Conservation (phyloP, 2,329 filamentous ascomycete genomes). For the Botrytis hyacinthi region DNA sequence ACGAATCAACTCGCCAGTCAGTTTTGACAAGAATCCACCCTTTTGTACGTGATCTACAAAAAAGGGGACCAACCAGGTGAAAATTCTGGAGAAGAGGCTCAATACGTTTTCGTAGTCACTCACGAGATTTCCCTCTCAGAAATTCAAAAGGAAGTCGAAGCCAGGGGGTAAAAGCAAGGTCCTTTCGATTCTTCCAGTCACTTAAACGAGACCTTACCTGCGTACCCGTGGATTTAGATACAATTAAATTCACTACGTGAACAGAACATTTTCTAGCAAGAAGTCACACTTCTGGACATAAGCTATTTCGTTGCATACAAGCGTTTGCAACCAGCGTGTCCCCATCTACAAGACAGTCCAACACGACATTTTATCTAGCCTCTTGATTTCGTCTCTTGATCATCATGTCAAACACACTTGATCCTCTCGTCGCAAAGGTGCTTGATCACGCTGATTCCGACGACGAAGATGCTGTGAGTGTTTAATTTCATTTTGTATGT, state of each 20-base stretch:
- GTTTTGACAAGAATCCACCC: not conserved
- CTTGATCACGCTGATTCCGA: slow-evolving; percentile 47
- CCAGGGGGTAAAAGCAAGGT: not conserved
- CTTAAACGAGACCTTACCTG: not conserved
- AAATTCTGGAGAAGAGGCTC: slow-evolving; percentile 8
- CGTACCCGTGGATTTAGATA: not conserved
- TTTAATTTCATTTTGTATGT: not conserved
- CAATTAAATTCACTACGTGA: not conserved
- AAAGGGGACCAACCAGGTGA: slow-evolving; percentile 9
- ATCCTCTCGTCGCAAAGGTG: slow-evolving; percentile 50
- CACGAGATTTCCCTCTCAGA: too few relatives aligned
- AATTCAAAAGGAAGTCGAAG: not conserved
- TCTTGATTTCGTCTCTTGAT: not conserved
- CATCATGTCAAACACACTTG: slow-evolving; percentile 37
- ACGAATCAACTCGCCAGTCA: not conserved
- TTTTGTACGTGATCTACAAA: slow-evolving; percentile 6
- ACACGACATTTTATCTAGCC: not conserved
- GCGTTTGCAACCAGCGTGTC: slow-evolving; percentile 1
- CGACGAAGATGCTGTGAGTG: slow-evolving; percentile 51
- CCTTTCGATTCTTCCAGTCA: not conserved
- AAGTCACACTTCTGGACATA: not conserved
- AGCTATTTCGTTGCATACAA: slow-evolving; percentile 1
- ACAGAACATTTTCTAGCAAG: not conserved
- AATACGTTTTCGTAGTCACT: not conserved
- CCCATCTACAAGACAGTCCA: not conserved